Evolutionary conservation across 192 early-diverging fungal genomes (phyloP), one percentile per base, ranked within the genome.

Genomic region (Podila epigama): DNA sequence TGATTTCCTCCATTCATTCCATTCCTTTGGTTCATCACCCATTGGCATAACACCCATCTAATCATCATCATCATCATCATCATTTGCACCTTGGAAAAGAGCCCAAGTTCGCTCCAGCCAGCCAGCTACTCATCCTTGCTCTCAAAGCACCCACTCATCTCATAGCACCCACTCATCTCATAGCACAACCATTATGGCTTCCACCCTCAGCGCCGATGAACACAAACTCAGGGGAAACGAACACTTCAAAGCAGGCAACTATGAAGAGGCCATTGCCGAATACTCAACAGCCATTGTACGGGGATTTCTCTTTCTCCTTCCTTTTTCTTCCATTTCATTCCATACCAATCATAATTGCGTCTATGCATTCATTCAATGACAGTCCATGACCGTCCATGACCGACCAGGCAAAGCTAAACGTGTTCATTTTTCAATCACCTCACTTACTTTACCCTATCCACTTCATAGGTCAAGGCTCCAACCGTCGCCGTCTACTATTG

Each of bases 231-330:
- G 53, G 71, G 91, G 91, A 37, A 92, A 92, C 60, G 68, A 67
- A 8, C 80, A 82, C 39, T 93, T 90, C 67, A 64, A 70, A n/a
- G 66, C 81, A 44, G 81, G 85, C 37, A 72, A 82, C 20, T 93
- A 88, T 53, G 82, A 86, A 33, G 78, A 87, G 25, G 92, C 92
- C 15, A 89, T 92, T 41, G 73, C 69, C 10, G 92, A 93, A 58
- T 94, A 94, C 67, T 81, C 91, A 7, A 87, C 79, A n/a, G 92
- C 92, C 9, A 93, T 94, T 63, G 89, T 90, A 81, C n/a, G 54
- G 33, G 8, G 15, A n/a, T 3, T n/a, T 3, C 41, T n/a, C 41
- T 16, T 42, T 42, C 41, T 16, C 41, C 1, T 42, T 42, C n/a
- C n/a, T n/a, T n/a, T n/a, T n/a, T n/a, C n/a, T n/a, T n/a, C n/a